Evolutionary conservation across 177 flowering plant species (phyloP), one percentile per base, ranked within the genome.

Genomic region (Vitis hybrid): DNA sequence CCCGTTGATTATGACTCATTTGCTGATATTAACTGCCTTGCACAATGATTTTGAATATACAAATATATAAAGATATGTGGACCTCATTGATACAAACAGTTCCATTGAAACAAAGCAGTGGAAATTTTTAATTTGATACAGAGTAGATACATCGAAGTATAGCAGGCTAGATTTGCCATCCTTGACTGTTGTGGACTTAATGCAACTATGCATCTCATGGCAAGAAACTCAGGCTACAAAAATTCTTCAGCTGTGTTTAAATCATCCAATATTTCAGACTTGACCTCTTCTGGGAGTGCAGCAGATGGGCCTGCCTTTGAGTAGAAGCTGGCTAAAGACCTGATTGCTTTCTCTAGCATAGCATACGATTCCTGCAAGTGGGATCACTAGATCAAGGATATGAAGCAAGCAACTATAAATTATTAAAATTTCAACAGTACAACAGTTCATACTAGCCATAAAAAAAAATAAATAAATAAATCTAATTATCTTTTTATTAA

Each of bases 271-370:
- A 93, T 92, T 58, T 82, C 83, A 50, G 87, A 66, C 77, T 89
- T 95, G 12, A 92, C 88, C 38, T 88, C 92, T 67, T 89, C 97
- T 9, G 97, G 87, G 18, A 93, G 85, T 4, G 85, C 55, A 0
- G 97, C 98, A 58, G 94, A 92, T 62, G 99, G 99, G 1, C 99
- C 99, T 65, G 97, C 97, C 78, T 83, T 93, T 13, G 98, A 88
- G 84, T 93, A 95, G 74, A 95, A 95, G 60, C 85, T 72, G 14
- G 98, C 99, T 44, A 95, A 81, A 12, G 94, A 81, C 81, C 97
- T 85, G 14, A 95, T 86, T 52, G 93, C 97, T 72, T 88, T 90
- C 80, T 86, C 97, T 4, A 95, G 78, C 72, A 73, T 85, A 10
- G 80, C 82, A 77, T 92, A 88, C 11, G 99, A 95, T 74, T 93